Conservation (phyloP, 2,329 filamentous ascomycete species). For the Didymella arachidicola region DNA sequence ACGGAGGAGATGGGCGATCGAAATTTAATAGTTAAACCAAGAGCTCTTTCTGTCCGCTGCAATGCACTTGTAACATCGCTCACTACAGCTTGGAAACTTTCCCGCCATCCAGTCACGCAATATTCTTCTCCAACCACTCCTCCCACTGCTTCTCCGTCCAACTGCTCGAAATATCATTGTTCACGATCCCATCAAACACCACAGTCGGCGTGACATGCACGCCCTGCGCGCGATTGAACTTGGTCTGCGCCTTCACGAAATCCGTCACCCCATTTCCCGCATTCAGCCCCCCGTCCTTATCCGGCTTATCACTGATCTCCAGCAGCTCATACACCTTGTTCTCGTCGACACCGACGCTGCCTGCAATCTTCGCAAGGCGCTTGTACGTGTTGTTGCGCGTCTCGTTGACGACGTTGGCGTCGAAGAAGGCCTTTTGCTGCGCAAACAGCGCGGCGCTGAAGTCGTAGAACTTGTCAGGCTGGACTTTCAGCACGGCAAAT, state of each 20-base stretch:
- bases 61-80: no score
- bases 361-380: slow-evolving; percentile 77
- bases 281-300: slow-evolving; percentile 74
- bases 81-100: slow-evolving; percentile 3
- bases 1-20: no score
- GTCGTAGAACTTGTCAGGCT: slow-evolving; percentile 77
- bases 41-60: no score
- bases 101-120: slow-evolving; percentile 55
- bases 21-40: no score
- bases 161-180: slow-evolving; percentile 77
- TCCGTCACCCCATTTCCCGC: slow-evolving; percentile 81
- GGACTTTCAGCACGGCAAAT: slow-evolving; percentile 76
- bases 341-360: slow-evolving; percentile 73
- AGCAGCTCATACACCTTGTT: slow-evolving; percentile 73
- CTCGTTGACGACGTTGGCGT: slow-evolving; percentile 84
- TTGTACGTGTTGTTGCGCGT: slow-evolving; percentile 83
- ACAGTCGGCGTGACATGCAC: slow-evolving; percentile 93
- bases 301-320: slow-evolving; percentile 71
- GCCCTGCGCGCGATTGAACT: slow-evolving; percentile 78
- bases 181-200: slow-evolving; percentile 84
- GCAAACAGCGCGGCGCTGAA: slow-evolving; percentile 76
- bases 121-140: slow-evolving; percentile 77
- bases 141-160: slow-evolving; percentile 63
- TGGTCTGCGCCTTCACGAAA: slow-evolving; percentile 84
- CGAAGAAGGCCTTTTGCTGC: slow-evolving; percentile 80